Percentiles rank a stretch among this genome's conserved stretches.
Evolutionary conservation across 2,329 filamentous ascomycete species (phyloP).

Genomic region (Apiospora hydei): DNA sequence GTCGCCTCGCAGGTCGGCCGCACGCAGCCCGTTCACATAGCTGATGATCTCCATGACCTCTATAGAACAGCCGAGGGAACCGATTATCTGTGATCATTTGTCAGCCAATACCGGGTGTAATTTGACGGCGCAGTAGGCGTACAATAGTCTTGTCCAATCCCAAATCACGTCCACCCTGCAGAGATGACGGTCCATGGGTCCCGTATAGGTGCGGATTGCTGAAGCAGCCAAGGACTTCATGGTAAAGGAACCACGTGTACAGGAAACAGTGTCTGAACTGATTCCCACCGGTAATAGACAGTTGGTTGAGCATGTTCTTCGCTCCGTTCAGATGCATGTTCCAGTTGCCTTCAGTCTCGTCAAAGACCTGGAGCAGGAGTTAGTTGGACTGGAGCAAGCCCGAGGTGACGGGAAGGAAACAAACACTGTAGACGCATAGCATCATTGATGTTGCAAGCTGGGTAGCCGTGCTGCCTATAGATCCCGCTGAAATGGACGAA

Average conservation of each 20-base stretch:
- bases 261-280: slow-evolving; percentile 47
- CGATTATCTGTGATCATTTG: slow-evolving; percentile 47
- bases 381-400: not conserved
- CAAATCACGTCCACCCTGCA: slow-evolving; percentile 34
- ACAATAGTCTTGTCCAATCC: slow-evolving; percentile 43
- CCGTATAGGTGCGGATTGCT: slow-evolving; percentile 45
- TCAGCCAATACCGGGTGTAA: not conserved
- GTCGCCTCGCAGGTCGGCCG: slow-evolving; percentile 41
- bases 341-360: slow-evolving; percentile 56
- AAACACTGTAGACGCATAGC: slow-evolving; percentile 57
- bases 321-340: slow-evolving; percentile 53
- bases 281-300: slow-evolving; percentile 38
- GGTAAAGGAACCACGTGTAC: slow-evolving; percentile 56
- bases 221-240: slow-evolving; percentile 54
- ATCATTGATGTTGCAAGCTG: slow-evolving; percentile 58
- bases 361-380: slow-evolving; percentile 51
- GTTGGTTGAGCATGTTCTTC: slow-evolving; percentile 44
- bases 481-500: slow-evolving; percentile 45
- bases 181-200: slow-evolving; percentile 36
- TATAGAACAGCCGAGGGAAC: slow-evolving; percentile 54
- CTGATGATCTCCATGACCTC: slow-evolving; percentile 54
- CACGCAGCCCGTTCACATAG: slow-evolving; percentile 47
- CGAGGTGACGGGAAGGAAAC: not conserved
- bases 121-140: not conserved
- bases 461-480: slow-evolving; percentile 42